Conservation (phyloP, 805 yeast species). For the Candida sphagnicola region DNA sequence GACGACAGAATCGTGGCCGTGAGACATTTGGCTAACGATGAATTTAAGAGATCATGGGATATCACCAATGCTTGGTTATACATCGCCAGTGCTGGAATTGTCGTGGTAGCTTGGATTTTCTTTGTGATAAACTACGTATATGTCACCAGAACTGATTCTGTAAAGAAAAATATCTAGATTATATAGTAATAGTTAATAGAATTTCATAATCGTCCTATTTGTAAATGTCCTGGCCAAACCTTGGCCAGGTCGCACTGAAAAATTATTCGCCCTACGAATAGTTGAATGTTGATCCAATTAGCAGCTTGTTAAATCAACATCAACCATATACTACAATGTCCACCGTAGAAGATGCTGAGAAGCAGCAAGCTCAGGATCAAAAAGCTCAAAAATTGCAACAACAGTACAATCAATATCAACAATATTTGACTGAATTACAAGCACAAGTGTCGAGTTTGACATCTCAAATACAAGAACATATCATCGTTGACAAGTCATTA, state of each 20-base stretch:
- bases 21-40: slow-evolving; percentile 94
- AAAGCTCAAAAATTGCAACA: slow-evolving; percentile 39
- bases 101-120: slow-evolving; percentile 69
- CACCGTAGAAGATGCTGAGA: slow-evolving; percentile 10
- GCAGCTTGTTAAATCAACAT: too few species aligned
- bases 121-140: slow-evolving; percentile 67
- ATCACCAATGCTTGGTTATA: slow-evolving; percentile 94
- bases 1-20: slow-evolving; percentile 73
- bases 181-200: background rate
- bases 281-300: background rate
- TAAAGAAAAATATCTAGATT: slow-evolving; percentile 23
- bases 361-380: slow-evolving; percentile 21
- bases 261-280: background rate
- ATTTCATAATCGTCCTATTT: too few species aligned
- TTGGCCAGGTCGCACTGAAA: slow-evolving; percentile 5
- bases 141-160: slow-evolving; percentile 25
- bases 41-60: slow-evolving; percentile 88
- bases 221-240: too few species aligned
- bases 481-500: slow-evolving; percentile 39
- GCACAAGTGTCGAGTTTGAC: slow-evolving; percentile 30
- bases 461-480: slow-evolving; percentile 38
- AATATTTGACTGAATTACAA: slow-evolving; percentile 34
- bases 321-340: slow-evolving; percentile 4
- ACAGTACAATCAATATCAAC: slow-evolving; percentile 39
- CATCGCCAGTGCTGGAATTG: slow-evolving; percentile 63